phyloP scores from a whole-genome alignment of 805 yeast genomes.

The Maudiozyma bulderi region DNA sequence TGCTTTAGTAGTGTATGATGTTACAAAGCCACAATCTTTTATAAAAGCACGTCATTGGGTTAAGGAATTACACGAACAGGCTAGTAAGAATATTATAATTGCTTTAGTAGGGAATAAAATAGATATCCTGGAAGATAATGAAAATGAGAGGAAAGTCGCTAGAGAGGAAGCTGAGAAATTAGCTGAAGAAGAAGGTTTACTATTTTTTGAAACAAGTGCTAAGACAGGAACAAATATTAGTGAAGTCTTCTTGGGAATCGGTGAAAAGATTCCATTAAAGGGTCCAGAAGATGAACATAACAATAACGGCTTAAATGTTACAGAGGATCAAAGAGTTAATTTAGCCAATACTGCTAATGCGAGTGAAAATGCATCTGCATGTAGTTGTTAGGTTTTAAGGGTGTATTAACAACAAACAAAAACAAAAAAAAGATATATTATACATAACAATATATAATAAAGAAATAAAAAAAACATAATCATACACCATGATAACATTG shows the following conservation, averaged over 20 bases:
- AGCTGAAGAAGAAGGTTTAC: slow-evolving; percentile 83
- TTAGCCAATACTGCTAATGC: slow-evolving; percentile 26
- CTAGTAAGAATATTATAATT: slow-evolving; percentile 80
- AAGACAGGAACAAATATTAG: slow-evolving; percentile 82
- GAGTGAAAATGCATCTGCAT: slow-evolving; percentile 22
- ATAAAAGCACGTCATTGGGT: slow-evolving; percentile 98
- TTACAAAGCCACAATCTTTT: slow-evolving; percentile 89
- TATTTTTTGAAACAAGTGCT: slow-evolving; percentile 92
- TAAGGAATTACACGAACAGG: slow-evolving; percentile 89
- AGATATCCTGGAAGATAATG: slow-evolving; percentile 54
- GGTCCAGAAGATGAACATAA: slow-evolving; percentile 19
- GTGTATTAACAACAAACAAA: too few species aligned
- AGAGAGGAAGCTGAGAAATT: slow-evolving; percentile 76
- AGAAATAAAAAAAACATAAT: too few species aligned
- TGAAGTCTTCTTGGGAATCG: slow-evolving; percentile 85
- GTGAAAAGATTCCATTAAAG: slow-evolving; percentile 63
- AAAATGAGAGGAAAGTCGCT: slow-evolving; percentile 55
- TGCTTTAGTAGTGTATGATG: slow-evolving; percentile 89
- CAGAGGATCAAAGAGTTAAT: slow-evolving; percentile 28
- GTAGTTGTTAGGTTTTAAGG: slow-evolving; percentile 23
- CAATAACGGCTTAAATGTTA: slow-evolving; percentile 16
- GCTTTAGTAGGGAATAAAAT: slow-evolving; percentile 91
- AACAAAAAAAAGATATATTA: too few species aligned
- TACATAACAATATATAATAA: too few species aligned
- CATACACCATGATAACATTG: too few species aligned